These are phyloP conservation scores for Rhodotorula diobovata DNA, from an alignment of 768 basidiomycete genomes.

Conservation along the genomic window DNA sequence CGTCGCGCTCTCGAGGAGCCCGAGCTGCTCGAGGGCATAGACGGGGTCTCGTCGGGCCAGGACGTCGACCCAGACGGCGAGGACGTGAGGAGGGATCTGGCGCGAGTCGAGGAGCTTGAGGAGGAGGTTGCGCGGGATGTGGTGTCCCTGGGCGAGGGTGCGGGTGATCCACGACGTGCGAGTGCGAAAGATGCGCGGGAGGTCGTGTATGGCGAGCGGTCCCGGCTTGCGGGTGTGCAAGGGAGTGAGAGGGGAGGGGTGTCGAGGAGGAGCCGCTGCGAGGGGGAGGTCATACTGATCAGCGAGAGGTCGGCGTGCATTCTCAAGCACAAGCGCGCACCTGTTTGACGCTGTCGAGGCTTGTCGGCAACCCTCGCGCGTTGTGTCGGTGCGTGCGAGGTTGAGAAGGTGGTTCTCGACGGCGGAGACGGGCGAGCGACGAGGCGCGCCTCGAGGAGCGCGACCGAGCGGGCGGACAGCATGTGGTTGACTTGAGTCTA, in stretches of 20 bases:
- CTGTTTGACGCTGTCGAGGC: background rate
- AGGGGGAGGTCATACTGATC: too few species aligned
- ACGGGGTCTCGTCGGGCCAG: constrained; percentile 16
- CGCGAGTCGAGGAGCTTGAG: constrained; percentile 14
- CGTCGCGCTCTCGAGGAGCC: constrained; percentile 31
- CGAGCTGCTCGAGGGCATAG: constrained; percentile 19
- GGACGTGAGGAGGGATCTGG: background rate
- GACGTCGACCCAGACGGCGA: constrained; percentile 34
- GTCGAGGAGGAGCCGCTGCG: constrained; percentile 16
- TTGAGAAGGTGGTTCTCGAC: background rate
- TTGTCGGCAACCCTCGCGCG: background rate
- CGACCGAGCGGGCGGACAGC: background rate
- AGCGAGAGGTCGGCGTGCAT: background rate
- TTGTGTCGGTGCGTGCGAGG: background rate
- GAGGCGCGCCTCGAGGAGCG: background rate
- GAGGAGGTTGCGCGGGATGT: constrained; percentile 25
- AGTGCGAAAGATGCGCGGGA: constrained; percentile 4
- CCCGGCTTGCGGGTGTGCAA: background rate
- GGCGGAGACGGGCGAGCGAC: background rate
- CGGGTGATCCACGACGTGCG: constrained; percentile 26
- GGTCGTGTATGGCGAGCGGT: background rate
- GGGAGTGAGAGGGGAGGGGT: background rate
- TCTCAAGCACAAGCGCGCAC: background rate
- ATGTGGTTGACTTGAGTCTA: background rate
- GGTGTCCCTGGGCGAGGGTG: constrained; percentile 13